Evolutionary conservation across 345 rosid species (phyloP).

Genomic region (Hibiscus tridactylites): DNA sequence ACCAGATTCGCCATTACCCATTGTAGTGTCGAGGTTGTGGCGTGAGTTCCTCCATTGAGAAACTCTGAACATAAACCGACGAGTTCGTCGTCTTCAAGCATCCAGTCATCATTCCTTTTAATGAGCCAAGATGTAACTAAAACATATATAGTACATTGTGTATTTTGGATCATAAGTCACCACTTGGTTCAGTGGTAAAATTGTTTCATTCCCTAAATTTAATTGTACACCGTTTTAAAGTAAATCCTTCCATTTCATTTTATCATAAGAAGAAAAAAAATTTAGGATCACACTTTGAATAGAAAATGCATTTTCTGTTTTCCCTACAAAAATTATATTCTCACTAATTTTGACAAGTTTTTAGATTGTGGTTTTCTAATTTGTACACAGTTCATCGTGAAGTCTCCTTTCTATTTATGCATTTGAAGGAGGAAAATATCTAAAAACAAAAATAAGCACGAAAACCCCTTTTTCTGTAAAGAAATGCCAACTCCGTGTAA

Average conservation of each 20-base stretch:
- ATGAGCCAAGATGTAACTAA: no score
- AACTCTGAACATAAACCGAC: neutral
- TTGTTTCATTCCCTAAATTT: no score
- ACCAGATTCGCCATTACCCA: no score
- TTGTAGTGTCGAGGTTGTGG: no score
- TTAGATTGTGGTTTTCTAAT: neutral
- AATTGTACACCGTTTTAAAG: neutral
- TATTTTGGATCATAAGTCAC: no score
- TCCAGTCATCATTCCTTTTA: neutral
- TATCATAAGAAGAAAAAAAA: neutral
- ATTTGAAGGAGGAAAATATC: neutral
- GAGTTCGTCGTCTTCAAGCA: neutral
- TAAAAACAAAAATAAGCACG: no score
- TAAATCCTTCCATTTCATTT: neutral
- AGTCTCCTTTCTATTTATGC: neutral
- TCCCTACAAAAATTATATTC: neutral
- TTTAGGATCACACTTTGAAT: neutral
- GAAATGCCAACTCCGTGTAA: no score
- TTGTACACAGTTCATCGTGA: neutral
- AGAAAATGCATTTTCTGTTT: neutral
- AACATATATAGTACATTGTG: no score
- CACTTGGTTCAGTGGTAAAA: no score
- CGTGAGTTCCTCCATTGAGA: no score
- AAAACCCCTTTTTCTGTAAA: no score
- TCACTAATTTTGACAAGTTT: no score